Conservation (phyloP, 768 basidiomycete genomes). For the Symmetrospora coprosmae region DNA sequence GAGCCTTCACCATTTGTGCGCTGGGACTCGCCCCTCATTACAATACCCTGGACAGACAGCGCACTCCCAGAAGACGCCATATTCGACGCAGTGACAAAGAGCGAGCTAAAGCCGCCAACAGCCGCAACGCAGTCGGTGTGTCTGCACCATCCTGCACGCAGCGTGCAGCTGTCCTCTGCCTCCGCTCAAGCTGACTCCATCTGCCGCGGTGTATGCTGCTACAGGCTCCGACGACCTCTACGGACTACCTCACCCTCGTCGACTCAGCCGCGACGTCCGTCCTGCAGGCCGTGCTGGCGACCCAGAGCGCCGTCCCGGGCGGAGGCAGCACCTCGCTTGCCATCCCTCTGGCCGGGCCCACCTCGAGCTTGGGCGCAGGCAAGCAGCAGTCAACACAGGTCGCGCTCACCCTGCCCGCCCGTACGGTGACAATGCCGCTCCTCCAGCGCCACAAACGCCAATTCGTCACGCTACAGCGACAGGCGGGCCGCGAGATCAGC, state of each 20-base stretch:
- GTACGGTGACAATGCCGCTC: slow-evolving; percentile 64
- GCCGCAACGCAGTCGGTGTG: slow-evolving; percentile 61
- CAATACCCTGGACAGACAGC: slow-evolving; percentile 55
- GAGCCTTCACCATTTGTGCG: slow-evolving; percentile 97
- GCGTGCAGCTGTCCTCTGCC: background rate
- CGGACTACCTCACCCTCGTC: slow-evolving; percentile 72
- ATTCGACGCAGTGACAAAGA: slow-evolving; percentile 66
- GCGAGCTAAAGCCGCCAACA: slow-evolving; percentile 72
- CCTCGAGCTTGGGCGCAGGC: slow-evolving; percentile 41
- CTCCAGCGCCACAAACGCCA: slow-evolving; percentile 80
- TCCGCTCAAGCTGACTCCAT: background rate
- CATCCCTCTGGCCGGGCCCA: slow-evolving; percentile 42
- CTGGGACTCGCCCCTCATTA: slow-evolving; percentile 93
- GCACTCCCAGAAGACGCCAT: slow-evolving; percentile 44
- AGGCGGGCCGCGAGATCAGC: slow-evolving; percentile 43
- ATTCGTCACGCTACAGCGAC: slow-evolving; percentile 77
- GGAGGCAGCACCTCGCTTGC: slow-evolving; percentile 45
- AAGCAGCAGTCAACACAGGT: background rate
- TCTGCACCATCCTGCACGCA: slow-evolving; percentile 20
- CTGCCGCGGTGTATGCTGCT: background rate
- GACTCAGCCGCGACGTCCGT: slow-evolving; percentile 60
- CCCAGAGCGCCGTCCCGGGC: slow-evolving; percentile 44
- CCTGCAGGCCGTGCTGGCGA: slow-evolving; percentile 56
- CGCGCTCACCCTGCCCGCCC: slow-evolving; percentile 45
- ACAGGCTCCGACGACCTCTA: slow-evolving; percentile 66